Conservation (phyloP, 768 basidiomycete genomes). For the Leccinum sublutescens region DNA sequence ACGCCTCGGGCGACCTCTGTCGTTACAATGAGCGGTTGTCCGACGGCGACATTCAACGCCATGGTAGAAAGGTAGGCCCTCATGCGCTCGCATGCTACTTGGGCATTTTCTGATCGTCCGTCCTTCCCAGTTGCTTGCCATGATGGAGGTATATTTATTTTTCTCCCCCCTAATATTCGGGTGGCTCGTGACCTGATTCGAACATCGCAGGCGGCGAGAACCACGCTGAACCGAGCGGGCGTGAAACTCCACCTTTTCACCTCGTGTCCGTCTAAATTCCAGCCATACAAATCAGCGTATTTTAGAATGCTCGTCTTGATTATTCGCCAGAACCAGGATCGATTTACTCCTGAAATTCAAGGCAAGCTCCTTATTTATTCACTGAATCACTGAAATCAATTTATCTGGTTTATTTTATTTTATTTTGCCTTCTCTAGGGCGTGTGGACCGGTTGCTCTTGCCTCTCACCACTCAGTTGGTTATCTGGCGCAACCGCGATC, state of each 20-base stretch:
- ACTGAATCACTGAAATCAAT: background rate
- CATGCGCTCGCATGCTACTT: background rate
- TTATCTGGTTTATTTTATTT: constrained; percentile 4
- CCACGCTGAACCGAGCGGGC: constrained; percentile 43
- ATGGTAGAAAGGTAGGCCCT: constrained; percentile 29
- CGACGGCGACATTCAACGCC: constrained; percentile 20
- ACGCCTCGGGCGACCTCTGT: constrained; percentile 29
- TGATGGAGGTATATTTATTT: constrained; percentile 48
- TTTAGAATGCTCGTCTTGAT: constrained; percentile 46
- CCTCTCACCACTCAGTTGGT: constrained; percentile 33
- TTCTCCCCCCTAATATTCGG: background rate
- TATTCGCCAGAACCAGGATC: constrained; percentile 32
- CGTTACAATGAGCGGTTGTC: constrained; percentile 18
- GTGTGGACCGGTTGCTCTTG: constrained; percentile 33
- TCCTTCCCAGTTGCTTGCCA: constrained; percentile 42
- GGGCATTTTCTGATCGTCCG: constrained; percentile 5
- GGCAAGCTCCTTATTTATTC: constrained; percentile 17
- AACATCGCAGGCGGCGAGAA: constrained; percentile 42
- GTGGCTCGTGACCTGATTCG: background rate
- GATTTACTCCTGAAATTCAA: constrained; percentile 27
- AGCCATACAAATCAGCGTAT: constrained; percentile 48
- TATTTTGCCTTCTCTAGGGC: constrained; percentile 19
- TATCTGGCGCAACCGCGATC: constrained; percentile 29
- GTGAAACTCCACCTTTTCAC: constrained; percentile 46
- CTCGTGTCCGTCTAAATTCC: constrained; percentile 39